Evolutionary conservation across 1,284 basidiomycete species (phyloP), one percentile per base, ranked within the genome.

Genomic region (Pholiota adiposa): DNA sequence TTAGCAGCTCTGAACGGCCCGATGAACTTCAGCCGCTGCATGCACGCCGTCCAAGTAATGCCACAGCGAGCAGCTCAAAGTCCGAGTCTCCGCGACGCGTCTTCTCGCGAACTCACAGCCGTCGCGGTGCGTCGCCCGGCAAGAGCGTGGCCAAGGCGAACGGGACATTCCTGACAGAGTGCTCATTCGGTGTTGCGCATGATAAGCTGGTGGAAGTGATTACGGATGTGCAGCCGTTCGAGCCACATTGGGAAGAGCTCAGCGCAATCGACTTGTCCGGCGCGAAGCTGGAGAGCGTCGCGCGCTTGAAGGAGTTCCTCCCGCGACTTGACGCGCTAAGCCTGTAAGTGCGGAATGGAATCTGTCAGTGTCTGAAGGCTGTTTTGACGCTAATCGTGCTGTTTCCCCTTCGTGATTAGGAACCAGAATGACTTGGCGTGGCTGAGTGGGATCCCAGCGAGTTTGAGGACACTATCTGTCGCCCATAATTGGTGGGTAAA

Each of bases 191-290:
- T 18, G 88, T 98, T 29, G 87, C 95, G 8, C 93, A 94, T 70
- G 96, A 98, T 73, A 86, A 88, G 48, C 85, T 99, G 2, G 90
- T 99, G 1, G 87, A 94, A 73, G 87, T 94, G 63, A 94, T 99
- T 70, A 98, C 96, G 43, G 96, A 98, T 70, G 89, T 96, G 12
- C 92, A 96, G 72, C 95, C 96, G 1, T 98, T 95, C 76, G 93
- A 96, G 72, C 94, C 96, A 16, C 85, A 94, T 72, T 99, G 97
- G 97, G 95, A 98, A 67, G 80, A 86, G 49, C 76, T 99, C 64
- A 80, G 72, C 57, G 75, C 77, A 14, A 89, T 99, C 65, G 89
- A 98, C 72, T 78, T 99, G 66, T 89, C 89, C 38, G 79, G 81
- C 53, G 91, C 91, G 73, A 85, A 86, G 50, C 77, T 97, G 50